phyloP scores from a whole-genome alignment of 352 stramenopile species.

The Pseudoperonospora humuli region DNA sequence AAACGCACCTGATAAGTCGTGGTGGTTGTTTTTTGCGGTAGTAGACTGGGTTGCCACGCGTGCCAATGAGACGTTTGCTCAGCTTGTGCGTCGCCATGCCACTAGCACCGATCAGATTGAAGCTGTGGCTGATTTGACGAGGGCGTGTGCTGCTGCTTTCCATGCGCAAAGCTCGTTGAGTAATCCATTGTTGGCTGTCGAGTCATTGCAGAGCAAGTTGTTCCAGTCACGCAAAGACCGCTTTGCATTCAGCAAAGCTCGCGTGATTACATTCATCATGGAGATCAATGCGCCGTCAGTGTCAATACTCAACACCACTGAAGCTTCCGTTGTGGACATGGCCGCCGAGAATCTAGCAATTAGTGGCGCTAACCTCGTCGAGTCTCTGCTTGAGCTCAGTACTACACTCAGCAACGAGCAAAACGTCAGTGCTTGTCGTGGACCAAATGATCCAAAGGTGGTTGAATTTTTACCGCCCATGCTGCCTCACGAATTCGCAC shows the following conservation, averaged over 20 bases:
- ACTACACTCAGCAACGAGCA: constrained; percentile 6
- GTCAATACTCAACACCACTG: constrained; percentile 21
- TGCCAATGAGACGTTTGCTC: constrained; percentile 27
- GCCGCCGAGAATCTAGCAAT: constrained; percentile 24
- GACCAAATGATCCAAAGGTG: constrained; percentile 1
- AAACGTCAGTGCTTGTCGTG: constrained; percentile 1
- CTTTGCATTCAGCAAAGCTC: constrained; percentile 26
- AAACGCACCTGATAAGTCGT: constrained; percentile 28
- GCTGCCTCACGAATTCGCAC: constrained; percentile 38
- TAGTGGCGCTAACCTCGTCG: constrained; percentile 33
- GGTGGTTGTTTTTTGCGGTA: constrained; percentile 53
- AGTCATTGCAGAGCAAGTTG: constrained; percentile 7
- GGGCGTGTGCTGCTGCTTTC: constrained; percentile 30
- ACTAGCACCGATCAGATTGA: constrained; percentile 17
- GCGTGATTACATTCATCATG: constrained; percentile 33
- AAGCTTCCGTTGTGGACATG: constrained; percentile 31
- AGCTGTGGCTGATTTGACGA: constrained; percentile 20
- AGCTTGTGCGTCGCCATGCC: constrained; percentile 23
- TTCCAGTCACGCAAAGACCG: constrained; percentile 24
- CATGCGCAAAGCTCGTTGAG: constrained; percentile 18
- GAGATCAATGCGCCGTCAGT: constrained; percentile 21
- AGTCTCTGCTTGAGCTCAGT: constrained; percentile 33
- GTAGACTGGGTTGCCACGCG: constrained; percentile 42
- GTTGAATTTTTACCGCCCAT: constrained; percentile 29
- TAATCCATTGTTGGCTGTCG: constrained; percentile 9